These are phyloP conservation scores for Vanrija humicola DNA, from an alignment of 1,284 basidiomycete genomes.

Conservation along the genomic window DNA sequence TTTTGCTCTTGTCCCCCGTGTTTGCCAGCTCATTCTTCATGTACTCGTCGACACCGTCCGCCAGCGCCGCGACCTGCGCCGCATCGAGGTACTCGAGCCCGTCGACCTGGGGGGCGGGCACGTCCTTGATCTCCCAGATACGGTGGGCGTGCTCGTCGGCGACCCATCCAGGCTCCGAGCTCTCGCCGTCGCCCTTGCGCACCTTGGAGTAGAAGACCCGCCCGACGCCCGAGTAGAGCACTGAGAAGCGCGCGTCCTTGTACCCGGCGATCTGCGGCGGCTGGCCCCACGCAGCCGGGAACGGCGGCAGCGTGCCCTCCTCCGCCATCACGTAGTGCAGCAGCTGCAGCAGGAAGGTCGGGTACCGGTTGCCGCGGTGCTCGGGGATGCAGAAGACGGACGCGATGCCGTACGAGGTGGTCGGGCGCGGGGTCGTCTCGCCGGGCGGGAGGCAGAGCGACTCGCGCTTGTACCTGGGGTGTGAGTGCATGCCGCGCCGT, in stretches of 20 bases:
- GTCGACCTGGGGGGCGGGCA: not conserved
- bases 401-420: constrained; percentile 29
- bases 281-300: constrained; percentile 24
- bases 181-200: constrained; percentile 8
- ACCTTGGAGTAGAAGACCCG: constrained; percentile 29
- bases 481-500: constrained; percentile 2
- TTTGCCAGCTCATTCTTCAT: not conserved
- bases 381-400: constrained; percentile 31
- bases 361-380: constrained; percentile 34
- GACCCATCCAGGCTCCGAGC: constrained; percentile 6
- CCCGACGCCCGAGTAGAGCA: constrained; percentile 38
- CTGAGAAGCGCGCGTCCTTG: constrained; percentile 18
- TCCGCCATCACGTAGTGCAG: constrained; percentile 29
- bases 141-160: not conserved
- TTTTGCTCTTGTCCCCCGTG: constrained; percentile 9
- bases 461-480: constrained; percentile 21
- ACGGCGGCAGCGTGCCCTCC: constrained; percentile 13
- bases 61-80: not conserved
- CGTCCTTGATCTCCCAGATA: constrained; percentile 1
- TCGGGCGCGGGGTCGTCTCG: constrained; percentile 12
- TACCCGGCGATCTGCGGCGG: constrained; percentile 9
- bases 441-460: constrained; percentile 13
- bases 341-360: constrained; percentile 29
- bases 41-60: not conserved
- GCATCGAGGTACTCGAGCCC: constrained; percentile 8